phyloP scores from a whole-genome alignment of 228 moss, liverwort and hornwort species.

The Sphagnum magellanicum region DNA sequence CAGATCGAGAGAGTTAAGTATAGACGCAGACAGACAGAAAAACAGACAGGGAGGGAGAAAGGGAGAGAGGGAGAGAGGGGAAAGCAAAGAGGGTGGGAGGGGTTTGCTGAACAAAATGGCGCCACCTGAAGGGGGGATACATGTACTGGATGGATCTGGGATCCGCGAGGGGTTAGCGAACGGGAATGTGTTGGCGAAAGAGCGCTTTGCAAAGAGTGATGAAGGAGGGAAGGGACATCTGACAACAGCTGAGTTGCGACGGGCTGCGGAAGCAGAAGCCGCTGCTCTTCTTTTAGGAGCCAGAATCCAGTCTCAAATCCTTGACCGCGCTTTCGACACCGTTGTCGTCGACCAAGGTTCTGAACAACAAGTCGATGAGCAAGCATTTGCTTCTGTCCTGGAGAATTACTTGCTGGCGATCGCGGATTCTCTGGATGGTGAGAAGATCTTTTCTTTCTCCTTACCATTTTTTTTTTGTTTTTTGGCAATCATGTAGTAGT shows the following conservation, averaged over 20 bases:
- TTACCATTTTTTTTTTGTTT: background rate
- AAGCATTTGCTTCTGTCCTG: conserved; percentile 43
- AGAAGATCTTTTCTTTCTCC: conserved; percentile 3
- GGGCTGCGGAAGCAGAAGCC: conserved; percentile 81
- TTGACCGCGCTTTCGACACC: conserved; percentile 36
- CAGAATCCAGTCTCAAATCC: conserved; percentile 54
- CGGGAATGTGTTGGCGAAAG: conserved; percentile 35
- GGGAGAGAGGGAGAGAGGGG: background rate
- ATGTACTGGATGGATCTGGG: conserved; percentile 80
- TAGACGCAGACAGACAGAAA: conserved; percentile 1
- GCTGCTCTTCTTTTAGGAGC: conserved; percentile 71
- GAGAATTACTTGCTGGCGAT: conserved; percentile 54
- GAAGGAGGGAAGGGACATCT: conserved; percentile 70
- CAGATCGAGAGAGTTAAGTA: background rate
- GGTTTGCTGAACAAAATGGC: conserved; percentile 7
- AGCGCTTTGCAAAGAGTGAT: conserved; percentile 59
- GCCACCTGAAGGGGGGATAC: conserved; percentile 58
- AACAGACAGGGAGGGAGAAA: background rate
- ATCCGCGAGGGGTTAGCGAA: conserved; percentile 65
- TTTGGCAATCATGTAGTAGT: too few species aligned
- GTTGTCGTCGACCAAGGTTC: conserved; percentile 39
- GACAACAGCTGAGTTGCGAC: conserved; percentile 62
- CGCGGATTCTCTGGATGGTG: conserved; percentile 79
- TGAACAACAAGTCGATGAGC: conserved; percentile 30
- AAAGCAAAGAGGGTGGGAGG: background rate